These are phyloP conservation scores for Rutstroemia sp. DNA, from an alignment of 2,329 filamentous ascomycete species.

Conservation along the genomic window DNA sequence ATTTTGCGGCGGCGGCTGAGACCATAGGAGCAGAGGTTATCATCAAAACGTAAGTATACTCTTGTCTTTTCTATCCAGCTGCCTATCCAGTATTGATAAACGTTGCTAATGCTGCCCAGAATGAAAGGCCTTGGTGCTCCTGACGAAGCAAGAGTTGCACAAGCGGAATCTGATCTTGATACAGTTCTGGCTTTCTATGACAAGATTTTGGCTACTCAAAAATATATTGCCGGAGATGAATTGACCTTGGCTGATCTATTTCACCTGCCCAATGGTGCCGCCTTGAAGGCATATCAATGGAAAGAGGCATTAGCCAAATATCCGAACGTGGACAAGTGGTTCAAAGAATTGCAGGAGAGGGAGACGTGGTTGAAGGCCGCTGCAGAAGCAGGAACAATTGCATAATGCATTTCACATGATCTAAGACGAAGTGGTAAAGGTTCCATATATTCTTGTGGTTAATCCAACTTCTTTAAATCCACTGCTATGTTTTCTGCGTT, in stretches of 20 bases:
- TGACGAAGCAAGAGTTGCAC: conserved; percentile 14
- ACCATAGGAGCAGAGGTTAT: conserved; percentile 1
- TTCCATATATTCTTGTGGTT: no score
- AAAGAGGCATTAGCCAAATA: conserved; percentile 15
- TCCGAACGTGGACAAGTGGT: conserved; percentile 19
- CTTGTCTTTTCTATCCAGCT: neutral
- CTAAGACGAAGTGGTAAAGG: no score
- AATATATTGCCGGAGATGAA: conserved; percentile 25
- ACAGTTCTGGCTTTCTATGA: conserved; percentile 21
- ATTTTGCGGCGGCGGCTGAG: conserved; percentile 17
- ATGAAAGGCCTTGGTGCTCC: conserved; percentile 8
- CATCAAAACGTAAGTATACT: conserved; percentile 16
- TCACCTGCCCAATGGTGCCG: conserved; percentile 21
- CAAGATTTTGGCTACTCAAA: conserved; percentile 19
- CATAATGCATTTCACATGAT: neutral
- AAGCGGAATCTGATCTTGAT: conserved; percentile 14
- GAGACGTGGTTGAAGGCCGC: conserved; percentile 17
- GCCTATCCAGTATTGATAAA: neutral
- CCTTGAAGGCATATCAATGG: conserved; percentile 15
- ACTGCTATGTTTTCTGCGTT: no score
- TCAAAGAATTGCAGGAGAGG: conserved; percentile 13
- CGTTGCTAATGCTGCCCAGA: neutral
- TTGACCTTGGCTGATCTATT: conserved; percentile 25
- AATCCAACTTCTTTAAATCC: no score
- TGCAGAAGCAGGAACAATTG: neutral